Evolutionary conservation across 2,329 filamentous ascomycete species (phyloP), one percentile per base, ranked within the genome.

Genomic region (Monosporascus sp.): DNA sequence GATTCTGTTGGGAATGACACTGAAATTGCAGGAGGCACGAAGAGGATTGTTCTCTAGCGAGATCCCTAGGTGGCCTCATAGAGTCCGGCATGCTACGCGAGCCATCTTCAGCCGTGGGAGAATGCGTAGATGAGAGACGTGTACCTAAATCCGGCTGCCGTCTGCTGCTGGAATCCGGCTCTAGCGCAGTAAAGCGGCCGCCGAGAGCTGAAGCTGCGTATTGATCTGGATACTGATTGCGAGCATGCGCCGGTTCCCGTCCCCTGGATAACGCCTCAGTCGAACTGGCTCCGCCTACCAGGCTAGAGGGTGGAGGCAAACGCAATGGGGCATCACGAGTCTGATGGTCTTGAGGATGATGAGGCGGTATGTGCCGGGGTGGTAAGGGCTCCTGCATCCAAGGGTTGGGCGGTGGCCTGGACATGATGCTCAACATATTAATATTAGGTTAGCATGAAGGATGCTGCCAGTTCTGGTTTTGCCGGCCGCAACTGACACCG

Each of bases 351-450:
- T 59, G 62, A 34, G 57, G 49, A 53, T 63, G 49, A 53, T 63
- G 65, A 51, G 61, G 62, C 24, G 60, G 57, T 43, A 58, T 41
- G 53, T 58, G 59, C 55, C 63, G 59, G 54, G 64, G 63, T 59
- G 59, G 58, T 54, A 64, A 65, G 57, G 58, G 58, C 52, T 62
- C 61, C 24, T 62, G 61, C 45, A 57, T 59, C 64, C 64, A 67
- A 46, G 64, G 61, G 56, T 65, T 60, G 48, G 61, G 56, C 26
- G 43, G 24, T 59, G 60, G 62, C 55, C 63, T 64, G 52, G 64
- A 61, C 64, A 67, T 67, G 53, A 61, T 59, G 54, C 64, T 61
- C 62, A 67, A 61, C 64, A 67, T 67, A 60, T 59, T 64, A 64
- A 59, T 56, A 57, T 54, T 34, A 34, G 3, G 31, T 34, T 34